phyloP scores from a whole-genome alignment of 345 rosid species.

The Corchorus olitorius region DNA sequence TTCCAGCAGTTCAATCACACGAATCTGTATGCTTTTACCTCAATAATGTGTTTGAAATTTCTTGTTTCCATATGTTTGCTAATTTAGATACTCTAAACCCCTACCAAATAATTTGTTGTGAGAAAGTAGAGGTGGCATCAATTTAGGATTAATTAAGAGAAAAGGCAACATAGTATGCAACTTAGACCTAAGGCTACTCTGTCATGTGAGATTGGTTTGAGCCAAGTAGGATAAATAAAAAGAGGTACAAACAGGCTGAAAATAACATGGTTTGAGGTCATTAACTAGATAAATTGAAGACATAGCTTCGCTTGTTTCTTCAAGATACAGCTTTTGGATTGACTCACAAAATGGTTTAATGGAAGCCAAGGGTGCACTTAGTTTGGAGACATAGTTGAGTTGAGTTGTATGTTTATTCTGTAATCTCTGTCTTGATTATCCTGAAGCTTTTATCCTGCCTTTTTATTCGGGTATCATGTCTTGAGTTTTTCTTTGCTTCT shows the following conservation, averaged over 20 bases:
- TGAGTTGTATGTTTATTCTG: background rate
- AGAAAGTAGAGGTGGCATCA: background rate
- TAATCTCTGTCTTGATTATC: background rate
- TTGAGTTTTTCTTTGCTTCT: conserved; percentile 27
- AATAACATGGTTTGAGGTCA: background rate
- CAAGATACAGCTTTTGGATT: background rate
- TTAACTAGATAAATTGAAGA: background rate
- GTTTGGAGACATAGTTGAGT: background rate
- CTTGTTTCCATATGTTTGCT: conserved; percentile 3
- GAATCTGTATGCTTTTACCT: conserved; percentile 55
- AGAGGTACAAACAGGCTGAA: background rate
- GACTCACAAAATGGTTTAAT: background rate
- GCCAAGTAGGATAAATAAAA: conserved; percentile 4
- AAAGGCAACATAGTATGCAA: background rate
- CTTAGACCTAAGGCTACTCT: background rate
- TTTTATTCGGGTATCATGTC: background rate
- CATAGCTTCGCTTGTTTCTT: background rate
- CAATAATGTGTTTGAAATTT: conserved; percentile 10
- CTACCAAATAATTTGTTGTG: background rate
- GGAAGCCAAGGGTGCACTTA: background rate
- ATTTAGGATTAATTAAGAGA: background rate
- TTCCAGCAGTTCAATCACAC: conserved; percentile 48
- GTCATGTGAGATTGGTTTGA: background rate
- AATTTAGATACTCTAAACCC: background rate
- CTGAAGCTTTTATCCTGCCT: background rate